Conservation (phyloP, 208 protist species). For the Crithidia bombi region DNA sequence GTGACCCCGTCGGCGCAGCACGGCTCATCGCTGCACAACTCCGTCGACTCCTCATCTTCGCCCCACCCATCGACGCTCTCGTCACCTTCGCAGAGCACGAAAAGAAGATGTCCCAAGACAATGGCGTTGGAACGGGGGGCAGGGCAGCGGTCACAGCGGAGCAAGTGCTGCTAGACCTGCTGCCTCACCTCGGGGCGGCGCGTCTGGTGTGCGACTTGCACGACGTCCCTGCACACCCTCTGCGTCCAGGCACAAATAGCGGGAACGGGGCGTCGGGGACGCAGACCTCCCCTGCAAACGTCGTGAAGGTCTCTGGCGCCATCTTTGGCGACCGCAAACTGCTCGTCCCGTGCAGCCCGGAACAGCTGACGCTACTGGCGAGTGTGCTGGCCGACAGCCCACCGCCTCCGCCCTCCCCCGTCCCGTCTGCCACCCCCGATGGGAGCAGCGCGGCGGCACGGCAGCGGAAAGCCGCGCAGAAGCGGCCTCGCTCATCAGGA, state of each 20-base stretch:
- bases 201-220: constrained; percentile 22
- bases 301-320: constrained; percentile 42
- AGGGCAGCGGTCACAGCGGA: constrained; percentile 21
- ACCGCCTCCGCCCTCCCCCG: background rate
- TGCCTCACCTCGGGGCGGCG: constrained; percentile 26
- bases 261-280: background rate
- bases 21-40: constrained; percentile 21
- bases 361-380: constrained; percentile 60
- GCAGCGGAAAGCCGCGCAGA: background rate
- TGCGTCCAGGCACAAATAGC: background rate
- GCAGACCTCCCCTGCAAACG: background rate
- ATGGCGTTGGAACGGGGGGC: background rate
- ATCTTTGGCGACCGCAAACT: constrained; percentile 60
- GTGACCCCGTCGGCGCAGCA: constrained; percentile 12
- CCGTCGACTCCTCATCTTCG: constrained; percentile 19
- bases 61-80: constrained; percentile 38
- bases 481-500: constrained; percentile 7
- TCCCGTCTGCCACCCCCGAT: background rate
- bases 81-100: constrained; percentile 42
- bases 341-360: constrained; percentile 54
- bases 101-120: background rate
- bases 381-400: constrained; percentile 34
- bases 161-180: constrained; percentile 26
- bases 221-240: constrained; percentile 15
- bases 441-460: background rate